phyloP scores from a whole-genome alignment of 2,329 filamentous ascomycete genomes.

The Fusarium sp. region DNA sequence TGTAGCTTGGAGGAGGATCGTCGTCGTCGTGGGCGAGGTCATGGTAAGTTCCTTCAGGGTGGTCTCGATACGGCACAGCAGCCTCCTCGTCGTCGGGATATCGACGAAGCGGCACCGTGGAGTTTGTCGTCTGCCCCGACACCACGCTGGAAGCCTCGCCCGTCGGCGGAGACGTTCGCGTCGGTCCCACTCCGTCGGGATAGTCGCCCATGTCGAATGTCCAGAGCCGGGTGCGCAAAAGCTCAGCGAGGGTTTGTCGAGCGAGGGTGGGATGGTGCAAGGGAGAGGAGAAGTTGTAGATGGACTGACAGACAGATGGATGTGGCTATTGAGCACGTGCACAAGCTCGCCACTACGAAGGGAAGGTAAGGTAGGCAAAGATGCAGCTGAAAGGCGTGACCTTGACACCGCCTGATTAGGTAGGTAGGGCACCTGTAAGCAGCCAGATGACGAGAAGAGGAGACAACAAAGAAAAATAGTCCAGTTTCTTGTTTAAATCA shows the following conservation, averaged over 20 bases:
- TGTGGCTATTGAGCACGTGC: slow-evolving; percentile 32
- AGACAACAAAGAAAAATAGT: neutral
- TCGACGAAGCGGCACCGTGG: slow-evolving; percentile 34
- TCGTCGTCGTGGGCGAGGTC: slow-evolving; percentile 14
- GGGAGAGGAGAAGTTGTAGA: slow-evolving; percentile 13
- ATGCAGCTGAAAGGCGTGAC: slow-evolving; percentile 1
- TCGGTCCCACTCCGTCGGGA: slow-evolving; percentile 3
- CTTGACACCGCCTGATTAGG: neutral
- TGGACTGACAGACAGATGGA: slow-evolving; percentile 12
- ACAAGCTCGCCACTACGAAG: slow-evolving; percentile 31
- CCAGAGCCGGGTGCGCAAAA: neutral
- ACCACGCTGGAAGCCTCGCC: slow-evolving; percentile 25
- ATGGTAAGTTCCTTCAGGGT: slow-evolving; percentile 12
- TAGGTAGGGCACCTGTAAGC: neutral
- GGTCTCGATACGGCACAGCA: slow-evolving; percentile 24
- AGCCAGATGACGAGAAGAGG: neutral
- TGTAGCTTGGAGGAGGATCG: slow-evolving; percentile 36
- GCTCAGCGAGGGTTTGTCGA: slow-evolving; percentile 9
- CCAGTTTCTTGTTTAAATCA: neutral
- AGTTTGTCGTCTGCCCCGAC: slow-evolving; percentile 29
- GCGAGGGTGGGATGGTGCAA: neutral
- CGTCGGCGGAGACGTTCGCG: slow-evolving; percentile 25
- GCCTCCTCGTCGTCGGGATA: slow-evolving; percentile 36
- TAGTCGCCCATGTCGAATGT: slow-evolving; percentile 23
- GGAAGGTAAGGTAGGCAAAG: slow-evolving; percentile 3